Evolutionary conservation across 2,329 filamentous ascomycete species (phyloP).

Genomic region (Cercospora sesami): DNA sequence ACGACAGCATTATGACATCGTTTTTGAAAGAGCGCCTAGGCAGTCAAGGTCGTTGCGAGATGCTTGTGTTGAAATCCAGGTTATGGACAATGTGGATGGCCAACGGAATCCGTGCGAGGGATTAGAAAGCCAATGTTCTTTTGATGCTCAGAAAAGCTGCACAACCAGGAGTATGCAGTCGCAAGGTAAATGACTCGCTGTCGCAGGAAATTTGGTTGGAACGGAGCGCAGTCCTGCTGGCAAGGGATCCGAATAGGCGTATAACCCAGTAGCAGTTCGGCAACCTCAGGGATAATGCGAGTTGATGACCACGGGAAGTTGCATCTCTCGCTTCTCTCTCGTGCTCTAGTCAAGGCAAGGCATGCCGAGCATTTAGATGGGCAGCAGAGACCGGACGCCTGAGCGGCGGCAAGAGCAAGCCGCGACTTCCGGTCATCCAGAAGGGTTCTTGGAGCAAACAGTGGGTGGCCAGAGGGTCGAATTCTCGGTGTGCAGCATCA

Average conservation of each 20-base stretch:
- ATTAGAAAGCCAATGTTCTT: background rate
- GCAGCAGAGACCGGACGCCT: slow-evolving; percentile 6
- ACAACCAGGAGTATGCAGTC: slow-evolving; percentile 13
- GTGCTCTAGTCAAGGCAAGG: slow-evolving; percentile 11
- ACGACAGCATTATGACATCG: background rate
- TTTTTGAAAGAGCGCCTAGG: background rate
- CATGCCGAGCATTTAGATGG: slow-evolving; percentile 9
- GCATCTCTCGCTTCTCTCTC: slow-evolving; percentile 5
- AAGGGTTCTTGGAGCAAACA: slow-evolving; percentile 5
- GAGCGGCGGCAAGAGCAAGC: slow-evolving; percentile 20
- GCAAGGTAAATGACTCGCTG: slow-evolving; percentile 11
- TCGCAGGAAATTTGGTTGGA: slow-evolving; percentile 19
- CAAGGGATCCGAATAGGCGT: slow-evolving; percentile 13
- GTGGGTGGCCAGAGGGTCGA: slow-evolving; percentile 5
- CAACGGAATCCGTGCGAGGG: background rate
- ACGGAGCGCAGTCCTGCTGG: slow-evolving; percentile 11
- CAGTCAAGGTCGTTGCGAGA: background rate
- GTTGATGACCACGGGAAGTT: slow-evolving; percentile 11
- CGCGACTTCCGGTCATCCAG: slow-evolving; percentile 8
- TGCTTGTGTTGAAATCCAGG: background rate
- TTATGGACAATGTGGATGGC: background rate
- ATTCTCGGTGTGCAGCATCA: slow-evolving; percentile 13
- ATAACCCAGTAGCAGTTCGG: background rate
- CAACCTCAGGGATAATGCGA: slow-evolving; percentile 9
- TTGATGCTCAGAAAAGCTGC: slow-evolving; percentile 9